A percentile compares a stretch with the other conserved stretches of the same genome.
These are phyloP conservation scores for Lactarius evosmus DNA, from an alignment of 768 basidiomycete species.

Conservation along the genomic window DNA sequence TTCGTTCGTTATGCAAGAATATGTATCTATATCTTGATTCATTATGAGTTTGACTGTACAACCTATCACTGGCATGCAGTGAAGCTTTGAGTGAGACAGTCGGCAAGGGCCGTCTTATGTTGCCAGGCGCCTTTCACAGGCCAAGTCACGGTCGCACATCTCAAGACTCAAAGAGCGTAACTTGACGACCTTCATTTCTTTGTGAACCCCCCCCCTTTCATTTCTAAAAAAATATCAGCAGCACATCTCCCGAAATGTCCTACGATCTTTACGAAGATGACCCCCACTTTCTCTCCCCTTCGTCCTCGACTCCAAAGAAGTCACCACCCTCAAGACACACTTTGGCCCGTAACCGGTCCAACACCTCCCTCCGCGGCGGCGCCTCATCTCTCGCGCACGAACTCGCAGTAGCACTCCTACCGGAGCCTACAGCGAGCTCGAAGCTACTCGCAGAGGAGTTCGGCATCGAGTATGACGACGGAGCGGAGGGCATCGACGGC, in stretches of 20 bases:
- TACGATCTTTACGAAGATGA: conserved; percentile 22
- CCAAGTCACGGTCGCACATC: no score
- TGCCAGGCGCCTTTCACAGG: conserved; percentile 1
- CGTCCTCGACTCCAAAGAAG: conserved; percentile 32
- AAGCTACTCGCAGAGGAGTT: conserved; percentile 83
- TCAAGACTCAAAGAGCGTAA: not conserved
- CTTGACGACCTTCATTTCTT: not conserved
- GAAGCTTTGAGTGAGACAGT: not conserved
- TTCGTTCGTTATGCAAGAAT: not conserved
- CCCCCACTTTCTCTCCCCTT: conserved; percentile 35
- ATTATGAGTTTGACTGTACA: no score
- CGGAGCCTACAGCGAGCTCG: conserved; percentile 76
- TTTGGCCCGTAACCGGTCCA: conserved; percentile 43
- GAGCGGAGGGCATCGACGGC: conserved; percentile 74
- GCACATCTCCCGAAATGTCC: conserved; percentile 17
- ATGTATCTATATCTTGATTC: conserved; percentile 1
- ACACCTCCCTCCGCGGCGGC: conserved; percentile 46
- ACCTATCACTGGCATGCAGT: no score
- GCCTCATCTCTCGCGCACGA: conserved; percentile 75
- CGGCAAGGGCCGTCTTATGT: not conserved
- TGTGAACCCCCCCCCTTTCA: conserved; percentile 4
- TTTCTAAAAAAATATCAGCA: not conserved
- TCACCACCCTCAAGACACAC: conserved; percentile 33
- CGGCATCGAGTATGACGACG: conserved; percentile 86
- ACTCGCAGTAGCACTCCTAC: conserved; percentile 82